phyloP scores from a whole-genome alignment of 768 basidiomycete species.

The Kwoniella heveanensis region DNA sequence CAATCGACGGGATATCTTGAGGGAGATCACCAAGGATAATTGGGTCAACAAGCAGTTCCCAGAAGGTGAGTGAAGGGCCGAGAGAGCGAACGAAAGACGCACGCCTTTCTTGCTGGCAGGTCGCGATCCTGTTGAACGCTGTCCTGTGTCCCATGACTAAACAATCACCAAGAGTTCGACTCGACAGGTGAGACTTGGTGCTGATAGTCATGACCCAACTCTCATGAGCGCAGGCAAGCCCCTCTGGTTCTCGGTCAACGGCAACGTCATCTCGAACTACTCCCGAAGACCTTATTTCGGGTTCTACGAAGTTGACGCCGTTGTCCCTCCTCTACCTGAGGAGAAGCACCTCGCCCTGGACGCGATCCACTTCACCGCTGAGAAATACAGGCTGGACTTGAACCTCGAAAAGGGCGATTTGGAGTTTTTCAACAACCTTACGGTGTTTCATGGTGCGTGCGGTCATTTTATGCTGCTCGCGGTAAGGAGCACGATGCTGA shows the following conservation, averaged over 20 bases:
- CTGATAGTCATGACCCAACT: neutral
- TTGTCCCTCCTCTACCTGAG: constrained; percentile 21
- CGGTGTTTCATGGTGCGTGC: constrained; percentile 30
- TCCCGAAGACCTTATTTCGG: constrained; percentile 34
- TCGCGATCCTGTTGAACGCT: no score
- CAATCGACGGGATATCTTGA: constrained; percentile 27
- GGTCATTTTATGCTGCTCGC: neutral
- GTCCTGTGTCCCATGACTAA: no score
- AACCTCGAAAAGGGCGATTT: constrained; percentile 36
- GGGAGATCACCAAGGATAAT: constrained; percentile 26
- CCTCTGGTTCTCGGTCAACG: constrained; percentile 2
- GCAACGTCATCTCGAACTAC: constrained; percentile 26
- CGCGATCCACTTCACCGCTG: constrained; percentile 37
- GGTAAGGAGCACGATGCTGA: no score
- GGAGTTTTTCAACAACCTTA: constrained; percentile 38
- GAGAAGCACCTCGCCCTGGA: constrained; percentile 39
- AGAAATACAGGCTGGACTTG: constrained; percentile 33
- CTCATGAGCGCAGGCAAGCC: neutral
- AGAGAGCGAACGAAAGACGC: neutral
- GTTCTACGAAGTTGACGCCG: constrained; percentile 32
- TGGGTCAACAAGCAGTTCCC: constrained; percentile 27
- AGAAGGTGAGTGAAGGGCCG: constrained; percentile 12
- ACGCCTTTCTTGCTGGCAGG: no score
- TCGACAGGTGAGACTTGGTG: no score
- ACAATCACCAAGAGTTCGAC: no score